Conservation (phyloP, 2,329 filamentous ascomycete genomes). For the Teratosphaeria destructans region DNA sequence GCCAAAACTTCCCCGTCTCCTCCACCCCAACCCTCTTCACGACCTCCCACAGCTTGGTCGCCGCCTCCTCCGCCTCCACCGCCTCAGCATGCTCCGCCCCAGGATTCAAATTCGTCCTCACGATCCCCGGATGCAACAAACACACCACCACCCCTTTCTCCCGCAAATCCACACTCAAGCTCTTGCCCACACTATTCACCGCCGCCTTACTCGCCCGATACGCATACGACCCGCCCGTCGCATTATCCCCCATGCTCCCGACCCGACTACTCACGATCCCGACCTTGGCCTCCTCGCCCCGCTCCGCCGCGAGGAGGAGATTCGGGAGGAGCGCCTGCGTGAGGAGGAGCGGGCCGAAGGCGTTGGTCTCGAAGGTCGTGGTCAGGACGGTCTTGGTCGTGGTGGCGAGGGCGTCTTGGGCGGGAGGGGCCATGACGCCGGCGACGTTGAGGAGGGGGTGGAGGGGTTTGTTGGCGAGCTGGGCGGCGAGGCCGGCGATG, state of each 20-base stretch:
- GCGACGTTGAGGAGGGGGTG: conserved; percentile 32
- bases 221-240: conserved; percentile 32
- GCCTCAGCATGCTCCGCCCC: conserved; percentile 21
- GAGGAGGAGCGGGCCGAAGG: conserved; percentile 35
- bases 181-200: conserved; percentile 36
- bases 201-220: conserved; percentile 37
- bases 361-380: conserved; percentile 34
- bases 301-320: conserved; percentile 17
- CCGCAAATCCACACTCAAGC: conserved; percentile 32
- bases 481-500: conserved; percentile 25
- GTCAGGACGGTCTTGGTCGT: conserved; percentile 23
- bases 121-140: conserved; percentile 36
- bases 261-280: conserved; percentile 35
- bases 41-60: conserved; percentile 33
- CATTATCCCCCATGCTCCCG: conserved; percentile 34
- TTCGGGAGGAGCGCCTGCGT: conserved; percentile 36
- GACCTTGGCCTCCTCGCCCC: conserved; percentile 23
- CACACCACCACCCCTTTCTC: conserved; percentile 30
- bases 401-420: conserved; percentile 26
- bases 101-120: conserved; percentile 28
- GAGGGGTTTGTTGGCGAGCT: conserved; percentile 22
- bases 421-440: conserved; percentile 24
- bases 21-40: conserved; percentile 30
- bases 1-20: conserved; percentile 35
- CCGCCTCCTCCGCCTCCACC: conserved; percentile 37